Conservation (phyloP, 2,329 filamentous ascomycete species). For the Trichophaea hybrida region DNA sequence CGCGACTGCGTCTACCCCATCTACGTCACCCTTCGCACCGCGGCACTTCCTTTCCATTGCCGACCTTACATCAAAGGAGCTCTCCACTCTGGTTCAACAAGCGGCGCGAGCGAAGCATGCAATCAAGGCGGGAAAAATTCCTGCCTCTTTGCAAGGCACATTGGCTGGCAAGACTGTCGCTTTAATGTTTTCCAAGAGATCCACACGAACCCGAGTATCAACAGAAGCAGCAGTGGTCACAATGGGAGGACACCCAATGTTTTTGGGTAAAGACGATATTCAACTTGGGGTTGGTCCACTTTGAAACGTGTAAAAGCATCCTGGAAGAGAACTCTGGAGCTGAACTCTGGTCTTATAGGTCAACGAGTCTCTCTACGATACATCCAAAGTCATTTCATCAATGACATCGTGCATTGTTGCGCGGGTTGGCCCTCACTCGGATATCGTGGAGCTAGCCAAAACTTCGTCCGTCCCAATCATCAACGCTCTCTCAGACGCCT, state of each 20-base stretch:
- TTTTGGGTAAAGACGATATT: conserved; percentile 88
- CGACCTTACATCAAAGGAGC: conserved; percentile 66
- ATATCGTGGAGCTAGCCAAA: conserved; percentile 55
- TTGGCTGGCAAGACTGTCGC: conserved; percentile 70
- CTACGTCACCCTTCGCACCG: conserved; percentile 32
- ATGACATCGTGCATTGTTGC: conserved; percentile 77
- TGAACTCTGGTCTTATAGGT: conserved; percentile 38
- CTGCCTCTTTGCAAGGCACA: conserved; percentile 44
- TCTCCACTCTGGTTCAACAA: conserved; percentile 70
- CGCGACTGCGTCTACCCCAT: neutral
- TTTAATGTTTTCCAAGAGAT: conserved; percentile 94
- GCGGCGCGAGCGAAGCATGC: conserved; percentile 60
- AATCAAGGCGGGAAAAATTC: conserved; percentile 54
- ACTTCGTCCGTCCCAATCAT: conserved; percentile 67
- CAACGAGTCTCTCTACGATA: conserved; percentile 92
- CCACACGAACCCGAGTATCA: conserved; percentile 81
- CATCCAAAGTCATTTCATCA: conserved; percentile 80
- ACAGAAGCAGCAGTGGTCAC: conserved; percentile 82
- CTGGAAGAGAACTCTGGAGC: neutral
- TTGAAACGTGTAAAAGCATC: neutral
- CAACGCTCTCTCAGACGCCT: conserved; percentile 77
- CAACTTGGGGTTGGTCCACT: conserved; percentile 60
- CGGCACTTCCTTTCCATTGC: conserved; percentile 86
- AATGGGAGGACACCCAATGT: conserved; percentile 90
- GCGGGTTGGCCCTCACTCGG: conserved; percentile 61